phyloP scores from a whole-genome alignment of 2,329 filamentous ascomycete genomes.

The Myriosclerotinia scirpicola region DNA sequence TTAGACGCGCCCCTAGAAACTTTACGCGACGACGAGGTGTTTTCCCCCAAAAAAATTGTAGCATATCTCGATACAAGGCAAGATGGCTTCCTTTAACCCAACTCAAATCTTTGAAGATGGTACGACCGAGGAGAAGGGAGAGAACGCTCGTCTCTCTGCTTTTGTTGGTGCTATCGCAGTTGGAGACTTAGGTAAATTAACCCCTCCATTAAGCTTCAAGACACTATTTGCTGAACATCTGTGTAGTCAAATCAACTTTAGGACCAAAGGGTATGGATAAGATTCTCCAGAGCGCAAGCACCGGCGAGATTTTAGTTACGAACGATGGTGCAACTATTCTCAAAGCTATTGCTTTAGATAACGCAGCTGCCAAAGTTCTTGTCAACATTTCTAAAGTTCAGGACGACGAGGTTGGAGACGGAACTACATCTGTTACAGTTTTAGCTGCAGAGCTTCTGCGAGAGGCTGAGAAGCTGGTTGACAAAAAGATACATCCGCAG shows the following conservation, averaged over 20 bases:
- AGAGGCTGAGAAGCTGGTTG: constrained; percentile 94
- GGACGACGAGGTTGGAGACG: constrained; percentile 97
- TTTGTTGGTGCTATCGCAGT: constrained; percentile 98
- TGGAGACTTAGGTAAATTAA: constrained; percentile 63
- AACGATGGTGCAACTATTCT: constrained; percentile 98
- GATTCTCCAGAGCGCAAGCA: constrained; percentile 72
- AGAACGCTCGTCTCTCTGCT: constrained; percentile 97
- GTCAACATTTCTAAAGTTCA: constrained; percentile 99
- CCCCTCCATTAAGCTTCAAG: constrained; percentile 20
- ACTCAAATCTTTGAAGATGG: constrained; percentile 98
- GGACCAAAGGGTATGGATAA: constrained; percentile 96
- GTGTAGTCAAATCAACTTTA: constrained; percentile 85
- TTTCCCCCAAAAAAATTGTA: constrained; percentile 26
- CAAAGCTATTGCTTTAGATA: constrained; percentile 97
- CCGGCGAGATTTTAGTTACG: constrained; percentile 95
- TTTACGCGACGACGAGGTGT: constrained; percentile 26
- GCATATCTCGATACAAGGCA: constrained; percentile 25
- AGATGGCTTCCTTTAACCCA: constrained; percentile 67
- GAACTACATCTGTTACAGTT: constrained; percentile 96
- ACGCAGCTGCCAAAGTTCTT: constrained; percentile 95
- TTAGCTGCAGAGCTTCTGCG: constrained; percentile 91
- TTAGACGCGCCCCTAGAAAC: constrained; percentile 20
- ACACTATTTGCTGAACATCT: constrained; percentile 19
- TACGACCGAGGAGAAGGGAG: constrained; percentile 95
- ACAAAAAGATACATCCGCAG: constrained; percentile 98